These are phyloP conservation scores for Pythium scleroteichum DNA, from an alignment of 352 stramenopile genomes.

Conservation along the genomic window DNA sequence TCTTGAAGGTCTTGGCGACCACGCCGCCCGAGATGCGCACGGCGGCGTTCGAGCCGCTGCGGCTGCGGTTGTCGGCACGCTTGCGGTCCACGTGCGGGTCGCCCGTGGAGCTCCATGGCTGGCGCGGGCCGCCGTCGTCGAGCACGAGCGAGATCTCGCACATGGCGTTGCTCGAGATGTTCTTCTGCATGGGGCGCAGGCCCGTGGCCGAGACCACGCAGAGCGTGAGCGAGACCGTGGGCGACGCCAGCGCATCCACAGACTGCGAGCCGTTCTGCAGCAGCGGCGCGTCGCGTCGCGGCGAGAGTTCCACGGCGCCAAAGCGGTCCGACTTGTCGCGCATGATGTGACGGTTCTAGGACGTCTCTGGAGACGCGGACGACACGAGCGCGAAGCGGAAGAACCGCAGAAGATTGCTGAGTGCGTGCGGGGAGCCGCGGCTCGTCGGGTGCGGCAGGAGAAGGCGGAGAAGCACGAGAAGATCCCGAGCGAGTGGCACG, in stretches of 20 bases:
- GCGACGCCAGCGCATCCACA: slow-evolving; percentile 60
- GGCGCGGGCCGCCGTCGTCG: slow-evolving; percentile 41
- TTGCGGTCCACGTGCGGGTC: slow-evolving; percentile 23
- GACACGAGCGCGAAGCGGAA: not conserved
- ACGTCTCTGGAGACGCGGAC: not conserved
- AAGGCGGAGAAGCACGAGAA: not conserved
- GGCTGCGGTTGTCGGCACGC: slow-evolving; percentile 12
- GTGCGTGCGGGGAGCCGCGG: too few relatives aligned
- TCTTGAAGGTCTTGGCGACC: slow-evolving; percentile 51
- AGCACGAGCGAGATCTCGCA: slow-evolving; percentile 73
- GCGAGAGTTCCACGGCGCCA: slow-evolving; percentile 56
- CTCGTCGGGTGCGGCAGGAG: not conserved
- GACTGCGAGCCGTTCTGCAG: slow-evolving; percentile 53
- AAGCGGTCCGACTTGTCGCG: slow-evolving; percentile 34
- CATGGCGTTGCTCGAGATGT: slow-evolving; percentile 67
- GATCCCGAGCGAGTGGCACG: not conserved
- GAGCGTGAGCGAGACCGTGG: slow-evolving; percentile 57
- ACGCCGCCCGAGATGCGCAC: slow-evolving; percentile 22
- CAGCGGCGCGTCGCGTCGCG: slow-evolving; percentile 56
- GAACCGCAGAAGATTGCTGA: not conserved
- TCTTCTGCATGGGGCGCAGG: slow-evolving; percentile 69
- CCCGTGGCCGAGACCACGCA: slow-evolving; percentile 56
- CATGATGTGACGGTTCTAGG: slow-evolving; percentile 6
- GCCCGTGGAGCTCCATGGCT: slow-evolving; percentile 1
- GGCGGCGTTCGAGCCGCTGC: slow-evolving; percentile 6